A percentile compares a stretch with the other conserved stretches of the same genome.
Evolutionary conservation across 2,329 filamentous ascomycete species (phyloP).

Genomic region (Pseudomassariella vexata): DNA sequence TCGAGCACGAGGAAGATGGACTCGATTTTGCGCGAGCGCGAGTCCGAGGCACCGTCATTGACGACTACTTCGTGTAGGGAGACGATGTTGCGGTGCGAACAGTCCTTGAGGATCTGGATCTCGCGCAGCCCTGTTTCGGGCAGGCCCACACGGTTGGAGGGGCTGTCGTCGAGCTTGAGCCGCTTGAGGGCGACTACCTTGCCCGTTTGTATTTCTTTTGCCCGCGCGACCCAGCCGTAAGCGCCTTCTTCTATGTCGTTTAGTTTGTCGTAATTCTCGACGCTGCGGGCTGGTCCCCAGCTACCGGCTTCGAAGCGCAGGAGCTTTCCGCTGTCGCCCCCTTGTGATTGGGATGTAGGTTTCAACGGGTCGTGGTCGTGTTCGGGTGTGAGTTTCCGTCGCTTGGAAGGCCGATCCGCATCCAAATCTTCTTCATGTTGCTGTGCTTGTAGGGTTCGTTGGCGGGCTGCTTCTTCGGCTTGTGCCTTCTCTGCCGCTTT

Average conservation of each 20-base stretch:
- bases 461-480: constrained; percentile 6
- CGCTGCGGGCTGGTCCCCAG: constrained; percentile 69
- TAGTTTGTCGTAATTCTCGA: constrained; percentile 83
- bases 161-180: constrained; percentile 78
- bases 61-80: constrained; percentile 77
- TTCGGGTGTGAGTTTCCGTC: constrained; percentile 51
- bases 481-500: constrained; percentile 50
- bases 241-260: constrained; percentile 98
- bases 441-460: constrained; percentile 13
- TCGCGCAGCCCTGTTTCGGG: constrained; percentile 90
- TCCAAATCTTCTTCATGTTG: constrained; percentile 25
- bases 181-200: constrained; percentile 88
- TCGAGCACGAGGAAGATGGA: constrained; percentile 94
- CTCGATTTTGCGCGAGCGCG: constrained; percentile 22
- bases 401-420: constrained; percentile 51
- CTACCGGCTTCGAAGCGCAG: constrained; percentile 63
- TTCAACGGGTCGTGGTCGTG: constrained; percentile 16
- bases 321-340: constrained; percentile 39
- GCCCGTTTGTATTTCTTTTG: constrained; percentile 66
- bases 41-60: constrained; percentile 41
- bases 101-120: constrained; percentile 83
- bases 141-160: constrained; percentile 57
- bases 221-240: constrained; percentile 90
- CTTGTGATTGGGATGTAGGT: constrained; percentile 11
- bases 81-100: constrained; percentile 78